Base-by-base conservation (phyloP, 805 yeast species). In the Maudiozyma pseudohumilis region DNA sequence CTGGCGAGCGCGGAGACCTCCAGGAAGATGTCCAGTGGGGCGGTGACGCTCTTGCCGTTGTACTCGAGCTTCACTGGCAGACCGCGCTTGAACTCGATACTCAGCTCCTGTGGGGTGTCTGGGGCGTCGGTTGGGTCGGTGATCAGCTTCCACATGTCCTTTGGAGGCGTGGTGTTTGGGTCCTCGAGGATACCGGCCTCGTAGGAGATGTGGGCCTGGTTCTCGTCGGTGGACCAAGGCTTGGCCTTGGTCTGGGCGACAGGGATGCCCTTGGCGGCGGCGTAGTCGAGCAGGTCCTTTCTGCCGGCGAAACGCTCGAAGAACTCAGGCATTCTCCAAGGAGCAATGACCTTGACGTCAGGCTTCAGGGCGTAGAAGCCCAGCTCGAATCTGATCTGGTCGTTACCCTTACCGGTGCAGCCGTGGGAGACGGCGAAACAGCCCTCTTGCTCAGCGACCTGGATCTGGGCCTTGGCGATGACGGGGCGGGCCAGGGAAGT, bases 181-280 rank as follows among this genome's bases (percentile, higher is more conserved):
- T 92, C 95, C 70, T 92, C 99, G 58, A 92, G 77, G 52, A 92
- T 92, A 68, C 99, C 99, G 47, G 99, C 99, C 73, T 92, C 99
- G 64, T 84, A 92, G 28, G 97, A 89, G 64, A 92, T 92, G 68
- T 92, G 99, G 33, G 97, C 98, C 77, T 89, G 70, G 75, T 92
- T 92, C 71, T 92, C 99, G 64, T 92, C 99, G 41, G 98, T 92
- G 26, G 97, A 88, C 99, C 99, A 92, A 53, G 99, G 99, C 72
- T 92, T 92, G 48, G 97, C 86, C 66, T 87, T 87, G 50, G 99
- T 92, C 72, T 92, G 99, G 35, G 94, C 72, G 41, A 92, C 99
- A 47, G 94, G 95, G 51, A 92, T 92, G 53, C 74, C 76, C 74
- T 92, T 92, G 52, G 74, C 75, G 40, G 83, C 92, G 46, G 99